Evolutionary conservation across 2,329 filamentous ascomycete genomes (phyloP), one percentile per base, ranked within the genome.

Genomic region (Berkeleyomyces rouxiae): DNA sequence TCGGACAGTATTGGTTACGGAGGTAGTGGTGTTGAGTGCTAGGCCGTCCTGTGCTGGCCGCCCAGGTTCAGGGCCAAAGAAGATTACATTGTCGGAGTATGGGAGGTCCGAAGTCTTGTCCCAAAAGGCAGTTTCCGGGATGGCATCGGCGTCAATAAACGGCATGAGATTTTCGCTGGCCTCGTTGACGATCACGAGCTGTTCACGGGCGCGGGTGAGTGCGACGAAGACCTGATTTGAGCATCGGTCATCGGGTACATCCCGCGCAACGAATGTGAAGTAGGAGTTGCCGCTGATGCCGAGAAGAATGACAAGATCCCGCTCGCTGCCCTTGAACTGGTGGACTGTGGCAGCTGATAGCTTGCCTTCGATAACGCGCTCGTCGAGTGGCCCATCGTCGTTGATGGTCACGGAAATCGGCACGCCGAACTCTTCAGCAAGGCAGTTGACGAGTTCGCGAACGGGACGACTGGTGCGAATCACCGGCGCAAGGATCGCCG

Each of bases 301-400:
- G 39, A 69, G 63, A 2, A 71, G 62, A 47, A 72, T 68, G 3
- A 72, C 51, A 1, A 72, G 61, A 43, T 70, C 64, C 13, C 70
- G 70, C 64, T 72, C 70, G 49, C 66, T 69, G 3, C 70, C 70
- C 49, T 72, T 72, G 64, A 72, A 72, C 46, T 71, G 69, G 43
- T 72, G 70, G 51, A 70, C 70, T 0, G 69, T 71, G 11, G 70
- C 70, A 9, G 71, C 63, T 7, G 68, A 69, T 23, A 72, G 10
- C 60, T 72, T 72, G 9, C 69, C 68, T 3, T 65, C 16, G 4
- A 68, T 69, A 4, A 70, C 67, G 2, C 36, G 61, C 16, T 71
- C 66, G 33, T 72, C 60, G 2, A 71, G 58, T 23, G 66, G 60
- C 4, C 61, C 59, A 1, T 71, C 70, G 1, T 71, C 69, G 7